Evolutionary conservation across 495 filamentous ascomycete species (phyloP).

Genomic region (Cercophora newfieldiana): DNA sequence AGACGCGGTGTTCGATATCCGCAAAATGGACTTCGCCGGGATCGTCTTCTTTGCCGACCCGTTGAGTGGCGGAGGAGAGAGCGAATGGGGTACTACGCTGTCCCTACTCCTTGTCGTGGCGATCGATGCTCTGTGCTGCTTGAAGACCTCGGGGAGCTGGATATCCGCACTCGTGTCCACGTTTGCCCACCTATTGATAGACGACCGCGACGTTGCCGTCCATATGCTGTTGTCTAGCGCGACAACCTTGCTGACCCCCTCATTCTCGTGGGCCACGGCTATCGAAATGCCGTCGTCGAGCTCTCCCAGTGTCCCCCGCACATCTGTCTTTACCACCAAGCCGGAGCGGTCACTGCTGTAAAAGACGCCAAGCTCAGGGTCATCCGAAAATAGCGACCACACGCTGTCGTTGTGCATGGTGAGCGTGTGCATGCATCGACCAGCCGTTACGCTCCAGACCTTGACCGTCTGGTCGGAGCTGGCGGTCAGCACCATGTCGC

Average conservation of each 20-base stretch:
- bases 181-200: conserved; percentile 91
- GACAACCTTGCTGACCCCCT: conserved; percentile 83
- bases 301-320: conserved; percentile 66
- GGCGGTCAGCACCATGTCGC: conserved; percentile 89
- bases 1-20: conserved; percentile 78
- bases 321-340: conserved; percentile 90
- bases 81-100: conserved; percentile 19
- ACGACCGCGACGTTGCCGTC: conserved; percentile 91
- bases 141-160: conserved; percentile 54
- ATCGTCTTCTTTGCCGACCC: conserved; percentile 61
- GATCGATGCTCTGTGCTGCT: conserved; percentile 56
- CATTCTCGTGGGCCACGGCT: conserved; percentile 86
- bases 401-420: conserved; percentile 99
- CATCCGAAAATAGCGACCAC: conserved; percentile 90
- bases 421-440: conserved; percentile 93
- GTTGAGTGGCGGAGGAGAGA: conserved; percentile 28
- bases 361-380: conserved; percentile 82
- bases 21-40: conserved; percentile 69
- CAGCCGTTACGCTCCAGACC: conserved; percentile 92
- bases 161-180: conserved; percentile 67
- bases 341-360: conserved; percentile 93
- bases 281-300: conserved; percentile 88
- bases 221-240: conserved; percentile 80
- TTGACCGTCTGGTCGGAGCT: conserved; percentile 97
- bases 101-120: conserved; percentile 39